A percentile compares a stretch with the other conserved stretches of the same genome.
These are phyloP conservation scores for Hanseniaspora guilliermondii DNA, from an alignment of 805 yeast species.

Conservation along the genomic window DNA sequence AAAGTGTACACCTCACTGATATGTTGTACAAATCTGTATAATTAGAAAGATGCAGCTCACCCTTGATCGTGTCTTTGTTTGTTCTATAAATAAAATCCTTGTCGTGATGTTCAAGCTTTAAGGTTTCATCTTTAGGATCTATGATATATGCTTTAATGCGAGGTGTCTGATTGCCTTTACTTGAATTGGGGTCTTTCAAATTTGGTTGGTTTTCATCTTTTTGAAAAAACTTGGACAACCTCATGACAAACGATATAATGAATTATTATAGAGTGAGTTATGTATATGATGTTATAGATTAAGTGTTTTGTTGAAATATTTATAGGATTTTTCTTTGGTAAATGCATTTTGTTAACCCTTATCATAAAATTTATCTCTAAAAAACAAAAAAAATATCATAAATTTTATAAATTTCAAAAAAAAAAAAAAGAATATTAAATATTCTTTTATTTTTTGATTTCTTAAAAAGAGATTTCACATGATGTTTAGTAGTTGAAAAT, in stretches of 20 bases:
- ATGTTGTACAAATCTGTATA: constrained; percentile 12
- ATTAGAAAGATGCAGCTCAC: not conserved
- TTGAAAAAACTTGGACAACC: not conserved
- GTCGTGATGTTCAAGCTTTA: not conserved
- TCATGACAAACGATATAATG: not conserved
- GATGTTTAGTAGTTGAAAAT: too few species aligned
- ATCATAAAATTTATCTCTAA: too few species aligned
- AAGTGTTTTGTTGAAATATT: too few species aligned
- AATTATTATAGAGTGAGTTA: too few species aligned
- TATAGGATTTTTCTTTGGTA: too few species aligned
- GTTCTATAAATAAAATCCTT: not conserved
- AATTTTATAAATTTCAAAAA: too few species aligned
- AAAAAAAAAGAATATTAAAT: too few species aligned
- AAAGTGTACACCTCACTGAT: constrained; percentile 39
- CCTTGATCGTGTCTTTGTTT: not conserved
- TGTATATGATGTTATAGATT: too few species aligned
- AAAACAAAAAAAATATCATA: too few species aligned
- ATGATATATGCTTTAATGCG: not conserved
- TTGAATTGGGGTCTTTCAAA: not conserved
- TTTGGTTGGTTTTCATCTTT: not conserved
- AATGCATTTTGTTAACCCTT: too few species aligned
- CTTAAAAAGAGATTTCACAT: too few species aligned
- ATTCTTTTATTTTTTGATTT: too few species aligned
- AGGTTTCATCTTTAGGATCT: not conserved
- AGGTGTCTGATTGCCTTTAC: not conserved